Base-by-base conservation (phyloP, 2,329 filamentous ascomycete genomes). In the Aspergillus latus region DNA sequence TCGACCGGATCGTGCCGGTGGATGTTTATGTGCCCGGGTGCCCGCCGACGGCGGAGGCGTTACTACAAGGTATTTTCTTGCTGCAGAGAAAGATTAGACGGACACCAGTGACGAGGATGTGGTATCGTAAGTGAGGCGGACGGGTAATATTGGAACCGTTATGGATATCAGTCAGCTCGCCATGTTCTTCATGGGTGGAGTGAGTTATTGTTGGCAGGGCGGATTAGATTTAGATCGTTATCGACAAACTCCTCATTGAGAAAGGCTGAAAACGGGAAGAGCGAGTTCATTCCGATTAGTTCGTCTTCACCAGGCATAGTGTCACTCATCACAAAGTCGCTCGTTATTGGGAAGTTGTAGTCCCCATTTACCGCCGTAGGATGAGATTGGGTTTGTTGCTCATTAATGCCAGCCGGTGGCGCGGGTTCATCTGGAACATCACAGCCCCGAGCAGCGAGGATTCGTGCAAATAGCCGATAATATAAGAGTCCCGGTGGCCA, bases 21-120 rank as follows among this genome's bases (percentile, higher is more conserved):
- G 89, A 92, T 73, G 84, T 92, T 47, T 92, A 92, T 70, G 89
- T 92, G 13, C 89, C 89, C 48, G 89, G 89, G 16, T 92, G 89
- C 79, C 80, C 80, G 30, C 80, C 80, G 0, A 82, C 80, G 4
- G 71, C 76, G 28, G 80, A 82, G 65, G 80, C 80, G 15, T 69
- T 82, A 59, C 75, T 82, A 71, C 80, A 80, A 61, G 80, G 86
- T 10, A 87, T 91, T 68, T 88, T 92, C 75, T 86, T 89, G 74
- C 73, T 91, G 56, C 88, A 91, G 76, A 86, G 85, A 72, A 90
- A 90, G 82, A 89, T 90, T 82, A 75, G 84, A 59, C 72, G 76
- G 64, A 79, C 76, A 29, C 77, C 75, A 68, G 74, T 65, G 2
- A 73, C 78, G 34, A 73, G 80, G 60, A 81, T 82, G 77, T 82